phyloP scores from a whole-genome alignment of 148 eudicot genomes.

The Rhododendron griersonianum region DNA sequence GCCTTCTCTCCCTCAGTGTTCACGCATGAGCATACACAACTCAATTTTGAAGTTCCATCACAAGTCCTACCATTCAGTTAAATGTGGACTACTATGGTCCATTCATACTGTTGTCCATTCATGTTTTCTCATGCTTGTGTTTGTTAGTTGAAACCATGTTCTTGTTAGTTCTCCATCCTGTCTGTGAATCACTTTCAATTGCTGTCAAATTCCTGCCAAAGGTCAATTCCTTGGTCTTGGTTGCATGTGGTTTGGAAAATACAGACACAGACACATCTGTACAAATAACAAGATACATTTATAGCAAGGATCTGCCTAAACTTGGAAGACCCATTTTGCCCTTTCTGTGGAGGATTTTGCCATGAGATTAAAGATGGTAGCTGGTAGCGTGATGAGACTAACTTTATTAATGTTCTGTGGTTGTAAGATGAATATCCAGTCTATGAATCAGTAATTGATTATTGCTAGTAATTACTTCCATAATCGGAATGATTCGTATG shows the following conservation, averaged over 20 bases:
- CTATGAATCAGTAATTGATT: neutral
- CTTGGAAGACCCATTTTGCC: neutral
- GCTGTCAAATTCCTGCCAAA: neutral
- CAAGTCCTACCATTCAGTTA: neutral
- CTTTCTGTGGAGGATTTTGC: neutral
- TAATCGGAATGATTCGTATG: too few relatives aligned
- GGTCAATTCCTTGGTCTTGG: neutral
- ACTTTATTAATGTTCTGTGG: neutral
- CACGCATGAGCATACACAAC: neutral
- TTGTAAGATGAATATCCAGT: neutral
- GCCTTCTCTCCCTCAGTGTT: neutral
- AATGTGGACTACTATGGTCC: neutral
- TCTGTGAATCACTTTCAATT: neutral
- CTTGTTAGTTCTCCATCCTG: neutral
- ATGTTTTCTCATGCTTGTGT: neutral
- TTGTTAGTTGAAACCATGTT: neutral
- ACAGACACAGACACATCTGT: neutral
- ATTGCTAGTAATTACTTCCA: neutral
- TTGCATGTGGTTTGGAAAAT: neutral
- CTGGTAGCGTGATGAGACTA: neutral
- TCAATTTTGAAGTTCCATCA: neutral
- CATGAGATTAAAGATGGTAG: neutral
- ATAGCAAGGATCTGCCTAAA: neutral
- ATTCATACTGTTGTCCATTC: neutral
- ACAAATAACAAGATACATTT: neutral